Percentiles rank a stretch among this genome's conserved stretches.
phyloP scores from a whole-genome alignment of 495 filamentous ascomycete genomes.

The Xylaria nigripes region DNA sequence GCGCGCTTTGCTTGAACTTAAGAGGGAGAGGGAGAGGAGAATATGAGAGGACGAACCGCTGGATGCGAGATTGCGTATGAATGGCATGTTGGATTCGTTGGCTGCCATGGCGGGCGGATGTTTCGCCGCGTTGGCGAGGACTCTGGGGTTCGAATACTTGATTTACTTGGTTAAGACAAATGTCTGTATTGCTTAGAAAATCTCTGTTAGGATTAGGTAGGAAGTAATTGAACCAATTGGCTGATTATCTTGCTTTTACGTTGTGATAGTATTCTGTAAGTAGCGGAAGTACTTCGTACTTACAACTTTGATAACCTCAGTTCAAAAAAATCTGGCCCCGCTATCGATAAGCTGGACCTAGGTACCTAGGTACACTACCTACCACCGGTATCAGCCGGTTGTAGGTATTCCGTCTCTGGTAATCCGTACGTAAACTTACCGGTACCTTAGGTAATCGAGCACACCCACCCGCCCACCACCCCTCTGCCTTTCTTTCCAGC shows the following conservation, averaged over 20 bases:
- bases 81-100: slow-evolving; percentile 38
- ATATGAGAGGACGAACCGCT: slow-evolving; percentile 33
- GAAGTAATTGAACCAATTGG: not conserved
- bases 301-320: not conserved
- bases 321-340: slow-evolving; percentile 14
- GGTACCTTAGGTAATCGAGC: too few relatives aligned
- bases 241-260: too few relatives aligned
- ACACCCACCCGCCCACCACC: too few relatives aligned
- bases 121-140: not conserved
- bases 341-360: slow-evolving; percentile 14
- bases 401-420: too few relatives aligned
- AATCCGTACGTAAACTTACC: too few relatives aligned
- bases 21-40: not conserved
- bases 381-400: too few relatives aligned
- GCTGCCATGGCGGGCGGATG: slow-evolving; percentile 30
- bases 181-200: not conserved
- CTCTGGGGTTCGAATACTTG: not conserved
- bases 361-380: too few relatives aligned
- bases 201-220: not conserved
- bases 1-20: too few relatives aligned
- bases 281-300: not conserved
- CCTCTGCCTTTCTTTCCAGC: too few relatives aligned
- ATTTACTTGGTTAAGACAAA: too few relatives aligned
- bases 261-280: not conserved
- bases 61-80: slow-evolving; percentile 45